Conservation (phyloP, 2,329 filamentous ascomycete species). For the Colletotrichum echinochloae region DNA sequence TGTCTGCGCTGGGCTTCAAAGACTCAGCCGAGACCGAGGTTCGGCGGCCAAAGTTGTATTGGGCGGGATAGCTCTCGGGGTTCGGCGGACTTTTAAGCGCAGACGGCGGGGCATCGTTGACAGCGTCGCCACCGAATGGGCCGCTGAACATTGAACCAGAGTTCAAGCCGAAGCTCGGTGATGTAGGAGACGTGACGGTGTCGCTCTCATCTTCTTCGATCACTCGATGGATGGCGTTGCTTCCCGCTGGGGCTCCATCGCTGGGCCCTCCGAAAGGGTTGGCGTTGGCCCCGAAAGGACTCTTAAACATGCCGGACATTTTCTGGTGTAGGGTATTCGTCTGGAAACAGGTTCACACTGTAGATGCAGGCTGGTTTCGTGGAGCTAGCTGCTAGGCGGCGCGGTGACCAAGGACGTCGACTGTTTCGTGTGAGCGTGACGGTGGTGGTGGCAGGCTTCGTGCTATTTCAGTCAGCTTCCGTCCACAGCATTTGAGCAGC, state of each 20-base stretch:
- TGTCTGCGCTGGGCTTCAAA: slow-evolving; percentile 86
- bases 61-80: slow-evolving; percentile 82
- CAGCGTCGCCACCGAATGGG: slow-evolving; percentile 65
- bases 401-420: slow-evolving; percentile 77
- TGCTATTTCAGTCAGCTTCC: slow-evolving; percentile 66
- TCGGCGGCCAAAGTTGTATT: slow-evolving; percentile 93
- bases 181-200: slow-evolving; percentile 79
- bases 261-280: slow-evolving; percentile 78
- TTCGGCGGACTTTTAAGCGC: slow-evolving; percentile 62
- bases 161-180: slow-evolving; percentile 65
- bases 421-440: slow-evolving; percentile 66
- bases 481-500: slow-evolving; percentile 57
- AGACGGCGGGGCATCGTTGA: slow-evolving; percentile 59
- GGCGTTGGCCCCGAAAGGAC: slow-evolving; percentile 73
- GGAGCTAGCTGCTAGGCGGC: slow-evolving; percentile 56
- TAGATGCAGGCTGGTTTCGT: background rate
- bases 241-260: slow-evolving; percentile 49
- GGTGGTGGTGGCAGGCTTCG: slow-evolving; percentile 71
- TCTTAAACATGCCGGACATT: slow-evolving; percentile 85
- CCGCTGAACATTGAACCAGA: slow-evolving; percentile 59
- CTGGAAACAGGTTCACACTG: slow-evolving; percentile 1
- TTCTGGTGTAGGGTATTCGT: slow-evolving; percentile 47
- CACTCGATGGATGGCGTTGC: slow-evolving; percentile 62
- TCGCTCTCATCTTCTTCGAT: slow-evolving; percentile 90
- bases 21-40: slow-evolving; percentile 98